Conservation (phyloP, 148 eudicot genomes). For the Chenopodium suecicum region DNA sequence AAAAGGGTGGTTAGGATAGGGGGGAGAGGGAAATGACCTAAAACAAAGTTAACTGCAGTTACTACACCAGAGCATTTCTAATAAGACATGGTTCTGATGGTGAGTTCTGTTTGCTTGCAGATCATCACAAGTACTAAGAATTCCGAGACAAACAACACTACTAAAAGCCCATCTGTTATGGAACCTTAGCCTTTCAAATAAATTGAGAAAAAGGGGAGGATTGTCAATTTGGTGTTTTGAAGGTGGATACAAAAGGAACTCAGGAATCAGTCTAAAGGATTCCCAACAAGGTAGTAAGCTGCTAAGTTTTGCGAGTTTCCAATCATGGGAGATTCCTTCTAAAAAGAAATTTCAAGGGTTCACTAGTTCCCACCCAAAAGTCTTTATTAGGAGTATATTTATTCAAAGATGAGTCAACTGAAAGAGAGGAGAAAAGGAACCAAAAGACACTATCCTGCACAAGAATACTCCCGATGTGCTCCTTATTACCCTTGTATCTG, state of each 20-base stretch:
- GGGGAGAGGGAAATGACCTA: neutral
- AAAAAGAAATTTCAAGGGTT: too few species aligned
- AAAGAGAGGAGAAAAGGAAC: neutral
- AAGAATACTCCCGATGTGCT: neutral
- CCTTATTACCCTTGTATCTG: neutral
- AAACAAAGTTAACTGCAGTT: neutral
- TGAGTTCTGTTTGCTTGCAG: constrained; percentile 11
- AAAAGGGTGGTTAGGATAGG: too few species aligned
- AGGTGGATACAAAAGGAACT: neutral
- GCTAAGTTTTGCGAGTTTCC: too few species aligned
- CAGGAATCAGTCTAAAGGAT: neutral
- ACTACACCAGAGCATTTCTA: neutral
- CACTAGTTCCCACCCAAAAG: neutral
- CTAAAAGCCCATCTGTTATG: neutral
- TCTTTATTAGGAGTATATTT: too few species aligned
- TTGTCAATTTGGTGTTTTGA: neutral
- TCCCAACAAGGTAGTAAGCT: neutral
- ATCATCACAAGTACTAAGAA: neutral
- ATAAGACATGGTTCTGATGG: constrained; percentile 14
- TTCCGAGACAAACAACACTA: neutral
- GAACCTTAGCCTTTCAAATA: neutral
- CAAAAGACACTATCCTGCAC: neutral
- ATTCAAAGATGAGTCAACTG: too few species aligned
- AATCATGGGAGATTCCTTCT: too few species aligned
- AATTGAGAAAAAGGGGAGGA: neutral